These are phyloP conservation scores for Schizosaccharomyces cryophilus DNA, from an alignment of 805 yeast genomes.

Conservation along the genomic window DNA sequence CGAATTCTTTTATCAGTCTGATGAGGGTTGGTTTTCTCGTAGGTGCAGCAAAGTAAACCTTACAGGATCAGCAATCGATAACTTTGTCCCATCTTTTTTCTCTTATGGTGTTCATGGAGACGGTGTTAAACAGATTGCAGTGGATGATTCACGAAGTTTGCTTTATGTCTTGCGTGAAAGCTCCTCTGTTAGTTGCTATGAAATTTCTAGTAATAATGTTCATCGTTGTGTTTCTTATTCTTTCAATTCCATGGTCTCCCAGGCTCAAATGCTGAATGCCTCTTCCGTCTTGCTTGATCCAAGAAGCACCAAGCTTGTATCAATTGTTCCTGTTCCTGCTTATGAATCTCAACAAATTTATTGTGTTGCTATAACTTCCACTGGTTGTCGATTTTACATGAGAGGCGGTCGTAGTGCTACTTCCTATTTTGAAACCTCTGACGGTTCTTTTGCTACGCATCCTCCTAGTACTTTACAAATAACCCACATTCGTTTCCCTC, in stretches of 20 bases:
- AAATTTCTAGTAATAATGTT: conserved; percentile 23
- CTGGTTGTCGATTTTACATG: conserved; percentile 58
- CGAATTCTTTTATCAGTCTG: conserved; percentile 63
- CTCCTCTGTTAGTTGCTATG: conserved; percentile 61
- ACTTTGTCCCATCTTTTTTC: background rate
- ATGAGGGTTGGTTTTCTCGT: conserved; percentile 68
- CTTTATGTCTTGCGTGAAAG: conserved; percentile 62
- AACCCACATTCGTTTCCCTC: background rate
- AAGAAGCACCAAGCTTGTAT: conserved; percentile 20
- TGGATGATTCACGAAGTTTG: conserved; percentile 56
- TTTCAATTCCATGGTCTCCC: conserved; percentile 11
- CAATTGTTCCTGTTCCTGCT: conserved; percentile 34
- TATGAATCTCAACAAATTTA: conserved; percentile 45
- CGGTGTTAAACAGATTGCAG: conserved; percentile 32
- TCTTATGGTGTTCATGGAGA: conserved; percentile 16
- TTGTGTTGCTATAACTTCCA: conserved; percentile 52
- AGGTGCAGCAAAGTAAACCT: conserved; percentile 64
- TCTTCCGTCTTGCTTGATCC: conserved; percentile 11
- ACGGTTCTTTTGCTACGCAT: conserved; percentile 4
- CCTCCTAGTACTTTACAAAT: background rate
- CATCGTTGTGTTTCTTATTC: conserved; percentile 14
- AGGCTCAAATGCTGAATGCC: conserved; percentile 12
- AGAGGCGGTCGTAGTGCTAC: conserved; percentile 22
- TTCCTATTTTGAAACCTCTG: conserved; percentile 21
- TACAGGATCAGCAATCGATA: conserved; percentile 30